Percentiles rank a stretch among this genome's conserved stretches.
phyloP scores from a whole-genome alignment of 345 rosid genomes.

The Aquilaria sinensis region DNA sequence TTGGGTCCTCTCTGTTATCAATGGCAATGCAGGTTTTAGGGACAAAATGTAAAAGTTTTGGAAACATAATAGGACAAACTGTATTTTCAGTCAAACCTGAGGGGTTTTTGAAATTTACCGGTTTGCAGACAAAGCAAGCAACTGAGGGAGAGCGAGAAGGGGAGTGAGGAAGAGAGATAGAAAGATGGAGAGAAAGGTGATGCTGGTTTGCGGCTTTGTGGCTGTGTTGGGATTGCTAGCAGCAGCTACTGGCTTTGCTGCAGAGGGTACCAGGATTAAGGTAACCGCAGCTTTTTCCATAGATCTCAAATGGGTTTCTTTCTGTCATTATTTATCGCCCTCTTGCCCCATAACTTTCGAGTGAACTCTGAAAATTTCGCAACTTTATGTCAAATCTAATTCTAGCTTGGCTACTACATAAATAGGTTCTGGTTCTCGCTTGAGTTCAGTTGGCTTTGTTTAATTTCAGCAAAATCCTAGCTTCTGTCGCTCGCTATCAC shows the following conservation, averaged over 20 bases:
- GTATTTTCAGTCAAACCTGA: too few species aligned
- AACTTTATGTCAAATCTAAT: background rate
- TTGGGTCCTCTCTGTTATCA: too few species aligned
- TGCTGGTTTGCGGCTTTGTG: conserved; percentile 44
- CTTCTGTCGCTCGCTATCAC: too few species aligned
- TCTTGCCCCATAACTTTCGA: background rate
- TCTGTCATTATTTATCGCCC: background rate
- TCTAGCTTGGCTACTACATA: background rate
- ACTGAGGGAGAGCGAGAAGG: too few species aligned
- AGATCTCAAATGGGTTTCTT: conserved; percentile 12
- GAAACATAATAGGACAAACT: too few species aligned
- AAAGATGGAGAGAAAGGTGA: conserved; percentile 59
- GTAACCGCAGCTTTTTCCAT: conserved; percentile 22
- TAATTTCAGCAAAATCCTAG: too few species aligned
- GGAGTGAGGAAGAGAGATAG: background rate
- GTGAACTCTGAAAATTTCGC: background rate
- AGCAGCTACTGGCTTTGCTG: conserved; percentile 82
- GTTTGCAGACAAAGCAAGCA: too few species aligned
- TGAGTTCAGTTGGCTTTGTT: too few species aligned
- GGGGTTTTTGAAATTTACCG: too few species aligned
- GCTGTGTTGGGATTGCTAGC: conserved; percentile 64
- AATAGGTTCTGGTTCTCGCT: background rate
- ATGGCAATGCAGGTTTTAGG: too few species aligned
- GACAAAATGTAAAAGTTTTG: too few species aligned
- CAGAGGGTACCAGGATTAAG: conserved; percentile 89